Evolutionary conservation across 192 early-diverging fungal species (phyloP).

Genomic region (Umbelopsis sp.): DNA sequence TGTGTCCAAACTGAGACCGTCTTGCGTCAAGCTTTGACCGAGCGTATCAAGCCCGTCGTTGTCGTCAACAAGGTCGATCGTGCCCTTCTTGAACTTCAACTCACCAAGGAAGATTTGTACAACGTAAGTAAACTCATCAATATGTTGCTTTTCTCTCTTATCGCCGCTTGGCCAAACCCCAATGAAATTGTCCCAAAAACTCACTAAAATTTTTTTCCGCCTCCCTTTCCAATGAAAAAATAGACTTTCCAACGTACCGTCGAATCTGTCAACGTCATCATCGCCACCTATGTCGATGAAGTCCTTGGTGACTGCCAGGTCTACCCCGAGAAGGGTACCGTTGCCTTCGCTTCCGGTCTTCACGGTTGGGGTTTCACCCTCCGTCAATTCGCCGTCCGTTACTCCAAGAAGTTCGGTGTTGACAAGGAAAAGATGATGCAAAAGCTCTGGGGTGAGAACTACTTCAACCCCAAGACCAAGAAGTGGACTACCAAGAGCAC

Average conservation of each 20-base stretch:
- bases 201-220: slow-evolving; percentile 17
- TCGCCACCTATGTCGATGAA: slow-evolving; percentile 91
- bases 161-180: not conserved
- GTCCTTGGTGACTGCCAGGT: slow-evolving; percentile 90
- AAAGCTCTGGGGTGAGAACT: slow-evolving; percentile 98
- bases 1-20: slow-evolving; percentile 99
- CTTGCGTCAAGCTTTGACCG: slow-evolving; percentile 95
- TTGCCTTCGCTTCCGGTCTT: slow-evolving; percentile 97
- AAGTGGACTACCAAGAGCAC: slow-evolving; percentile 89
- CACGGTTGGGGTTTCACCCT: slow-evolving; percentile 99
- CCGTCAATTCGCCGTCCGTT: slow-evolving; percentile 94
- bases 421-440: slow-evolving; percentile 94
- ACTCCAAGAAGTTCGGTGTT: slow-evolving; percentile 98
- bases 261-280: slow-evolving; percentile 97
- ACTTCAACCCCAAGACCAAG: slow-evolving; percentile 97
- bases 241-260: slow-evolving; percentile 94
- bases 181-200: not conserved
- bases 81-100: slow-evolving; percentile 93
- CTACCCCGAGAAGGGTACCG: slow-evolving; percentile 93
- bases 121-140: slow-evolving; percentile 44
- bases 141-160: slow-evolving; percentile 7
- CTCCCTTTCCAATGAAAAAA: not conserved
- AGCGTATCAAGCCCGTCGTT: slow-evolving; percentile 97
- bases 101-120: slow-evolving; percentile 96
- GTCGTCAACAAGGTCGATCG: slow-evolving; percentile 99